These are phyloP conservation scores for Trametes hirsuta DNA, from an alignment of 1,284 basidiomycete species.

Conservation along the genomic window DNA sequence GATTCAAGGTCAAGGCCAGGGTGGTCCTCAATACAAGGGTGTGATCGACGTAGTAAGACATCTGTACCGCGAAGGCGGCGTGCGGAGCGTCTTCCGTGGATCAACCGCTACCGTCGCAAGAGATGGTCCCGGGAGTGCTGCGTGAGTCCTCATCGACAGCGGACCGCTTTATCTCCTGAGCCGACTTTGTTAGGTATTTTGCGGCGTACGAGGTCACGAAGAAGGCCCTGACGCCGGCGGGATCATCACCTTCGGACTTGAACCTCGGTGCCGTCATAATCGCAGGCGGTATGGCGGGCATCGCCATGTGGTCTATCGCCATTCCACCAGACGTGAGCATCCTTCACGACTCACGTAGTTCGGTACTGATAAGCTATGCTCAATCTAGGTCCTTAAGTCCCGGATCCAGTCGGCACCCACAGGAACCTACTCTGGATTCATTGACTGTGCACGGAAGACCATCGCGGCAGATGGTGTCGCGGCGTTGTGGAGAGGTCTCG, in stretches of 20 bases:
- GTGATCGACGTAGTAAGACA: conserved; percentile 91
- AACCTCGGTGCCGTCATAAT: conserved; percentile 89
- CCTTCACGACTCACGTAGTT: neutral
- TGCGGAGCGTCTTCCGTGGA: conserved; percentile 93
- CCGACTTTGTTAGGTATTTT: conserved; percentile 74
- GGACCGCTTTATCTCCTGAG: conserved; percentile 9
- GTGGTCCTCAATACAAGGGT: conserved; percentile 84
- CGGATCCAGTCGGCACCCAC: conserved; percentile 95
- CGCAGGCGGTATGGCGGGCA: conserved; percentile 93
- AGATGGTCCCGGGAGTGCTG: conserved; percentile 96
- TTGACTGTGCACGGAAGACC: conserved; percentile 93
- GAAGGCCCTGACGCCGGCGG: conserved; percentile 79
- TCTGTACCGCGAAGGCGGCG: conserved; percentile 93
- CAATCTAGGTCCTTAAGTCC: conserved; percentile 87
- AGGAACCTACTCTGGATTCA: conserved; percentile 92
- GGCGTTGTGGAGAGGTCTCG: conserved; percentile 97
- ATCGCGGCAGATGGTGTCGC: conserved; percentile 89
- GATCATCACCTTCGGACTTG: conserved; percentile 77
- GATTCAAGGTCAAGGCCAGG: conserved; percentile 86
- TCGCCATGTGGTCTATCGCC: conserved; percentile 97
- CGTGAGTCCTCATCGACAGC: conserved; percentile 55
- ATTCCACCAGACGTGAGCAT: conserved; percentile 90
- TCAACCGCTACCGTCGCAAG: conserved; percentile 90
- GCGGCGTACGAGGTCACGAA: conserved; percentile 97
- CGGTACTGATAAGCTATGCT: conserved; percentile 12